Base-by-base conservation (phyloP, 495 filamentous ascomycete genomes). In the Halenospora varia region DNA sequence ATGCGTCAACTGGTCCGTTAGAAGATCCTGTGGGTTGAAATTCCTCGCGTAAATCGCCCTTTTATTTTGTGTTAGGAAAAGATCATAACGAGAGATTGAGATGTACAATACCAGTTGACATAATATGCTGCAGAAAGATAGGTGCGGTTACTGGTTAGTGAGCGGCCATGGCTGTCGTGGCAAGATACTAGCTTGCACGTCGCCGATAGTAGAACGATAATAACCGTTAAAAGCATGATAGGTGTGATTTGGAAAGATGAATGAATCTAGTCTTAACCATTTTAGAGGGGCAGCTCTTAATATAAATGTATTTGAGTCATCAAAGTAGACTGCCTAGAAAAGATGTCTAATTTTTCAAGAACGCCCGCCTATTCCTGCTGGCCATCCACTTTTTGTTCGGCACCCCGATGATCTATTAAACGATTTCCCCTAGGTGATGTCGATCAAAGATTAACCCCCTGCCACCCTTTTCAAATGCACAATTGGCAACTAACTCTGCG, bases 21-120 rank as follows among this genome's bases (percentile, higher is more conserved):
- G 92, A 15, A 97, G 75, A 68, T 95, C 86, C 61, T 94, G 89
- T 0, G 92, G 90, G 40, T 89, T 80, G 71, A 94, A 88, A 59
- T 90, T 86, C 60, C 92, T 82, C 44, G 78, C 90, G 70, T 96
- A 96, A 66, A 96, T 96, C 46, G 89, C 92, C 91, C 70, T 70
- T 10, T 46, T n/a, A 45, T 17, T 18, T 9, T 18, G 22, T 10
- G 15, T 46, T 25, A 47, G n/a, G n/a, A 25, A n/a, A 26, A 19
- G 24, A 8, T 39, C 23, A 20, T 11, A 26, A 42, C 10, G 24
- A 6, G 25, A 23, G 19, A 23, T 24, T 9, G 29, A 46, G 51
- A 23, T 17, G 20, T 22, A 23, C 3, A 19, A 39, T 52, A 48
- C 59, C 89, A 92, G 75, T 94, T 91, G 55, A 89, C 85, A 62